Evolutionary conservation across 345 rosid genomes (phyloP).

Genomic region (Linum trigynum): DNA sequence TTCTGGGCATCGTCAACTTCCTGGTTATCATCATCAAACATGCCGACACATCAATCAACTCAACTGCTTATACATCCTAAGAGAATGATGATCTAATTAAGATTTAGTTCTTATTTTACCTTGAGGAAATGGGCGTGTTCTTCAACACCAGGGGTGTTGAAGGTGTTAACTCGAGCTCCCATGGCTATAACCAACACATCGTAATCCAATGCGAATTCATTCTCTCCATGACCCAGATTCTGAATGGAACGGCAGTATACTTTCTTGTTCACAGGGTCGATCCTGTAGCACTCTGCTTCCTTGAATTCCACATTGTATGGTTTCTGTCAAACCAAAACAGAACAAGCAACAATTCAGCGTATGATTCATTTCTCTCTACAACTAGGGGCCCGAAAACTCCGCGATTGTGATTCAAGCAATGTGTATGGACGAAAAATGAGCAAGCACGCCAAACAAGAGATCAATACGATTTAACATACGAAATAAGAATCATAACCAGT

Average conservation of each 20-base stretch:
- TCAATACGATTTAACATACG: no score
- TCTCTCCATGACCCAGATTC: constrained; percentile 27
- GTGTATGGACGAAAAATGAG: no score
- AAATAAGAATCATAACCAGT: no score
- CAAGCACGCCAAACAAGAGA: no score
- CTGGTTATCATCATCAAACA: constrained; percentile 15
- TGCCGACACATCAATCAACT: neutral
- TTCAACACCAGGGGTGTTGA: constrained; percentile 73
- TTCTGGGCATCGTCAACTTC: constrained; percentile 72
- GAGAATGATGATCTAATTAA: neutral
- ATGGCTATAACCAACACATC: constrained; percentile 55
- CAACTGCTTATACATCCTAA: neutral
- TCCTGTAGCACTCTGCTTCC: constrained; percentile 68
- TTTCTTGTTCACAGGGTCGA: constrained; percentile 47
- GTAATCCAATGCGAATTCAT: constrained; percentile 60
- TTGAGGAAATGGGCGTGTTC: constrained; percentile 63
- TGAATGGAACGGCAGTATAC: constrained; percentile 39
- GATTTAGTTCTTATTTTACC: constrained; percentile 16
- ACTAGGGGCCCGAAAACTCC: no score
- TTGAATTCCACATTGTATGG: constrained; percentile 34
- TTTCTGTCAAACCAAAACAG: constrained; percentile 28
- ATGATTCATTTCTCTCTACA: neutral
- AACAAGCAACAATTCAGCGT: neutral
- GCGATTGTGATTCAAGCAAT: no score
- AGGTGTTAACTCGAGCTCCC: constrained; percentile 69